A percentile compares a stretch with the other conserved stretches of the same genome.
Conservation (phyloP, 2,329 filamentous ascomycete species). For the Aspergillus sp. region DNA sequence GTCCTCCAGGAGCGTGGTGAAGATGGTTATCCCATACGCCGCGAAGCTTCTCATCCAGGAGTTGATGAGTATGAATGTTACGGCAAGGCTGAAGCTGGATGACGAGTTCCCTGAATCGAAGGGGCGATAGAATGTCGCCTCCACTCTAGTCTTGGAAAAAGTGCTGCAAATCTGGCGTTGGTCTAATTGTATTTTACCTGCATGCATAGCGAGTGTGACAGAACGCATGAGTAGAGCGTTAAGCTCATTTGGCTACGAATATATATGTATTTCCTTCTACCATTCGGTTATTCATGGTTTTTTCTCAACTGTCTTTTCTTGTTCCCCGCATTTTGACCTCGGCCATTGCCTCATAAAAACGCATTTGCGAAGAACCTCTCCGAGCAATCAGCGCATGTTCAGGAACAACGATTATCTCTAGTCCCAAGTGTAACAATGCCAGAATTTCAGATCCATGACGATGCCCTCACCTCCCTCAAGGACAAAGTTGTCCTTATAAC, state of each 20-base stretch:
- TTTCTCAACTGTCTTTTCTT: neutral
- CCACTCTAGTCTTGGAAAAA: slow-evolving; percentile 5
- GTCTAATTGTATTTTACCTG: slow-evolving; percentile 23
- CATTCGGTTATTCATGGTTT: neutral
- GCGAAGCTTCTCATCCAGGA: slow-evolving; percentile 96
- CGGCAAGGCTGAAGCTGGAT: slow-evolving; percentile 83
- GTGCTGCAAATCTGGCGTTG: slow-evolving; percentile 16
- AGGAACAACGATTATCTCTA: neutral
- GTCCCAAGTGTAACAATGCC: slow-evolving; percentile 5
- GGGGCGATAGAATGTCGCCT: slow-evolving; percentile 33
- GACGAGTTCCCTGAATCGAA: slow-evolving; percentile 79
- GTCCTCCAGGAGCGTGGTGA: slow-evolving; percentile 79
- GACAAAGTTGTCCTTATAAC: slow-evolving; percentile 60
- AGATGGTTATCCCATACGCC: slow-evolving; percentile 97
- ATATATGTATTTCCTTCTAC: neutral
- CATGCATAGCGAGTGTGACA: slow-evolving; percentile 31
- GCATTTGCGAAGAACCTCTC: neutral
- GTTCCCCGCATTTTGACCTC: slow-evolving; percentile 11
- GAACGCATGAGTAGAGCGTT: slow-evolving; percentile 7
- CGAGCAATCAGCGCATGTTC: neutral
- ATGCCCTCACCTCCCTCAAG: slow-evolving; percentile 38
- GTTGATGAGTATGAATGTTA: slow-evolving; percentile 98
- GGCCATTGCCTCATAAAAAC: neutral
- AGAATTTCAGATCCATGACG: slow-evolving; percentile 16
- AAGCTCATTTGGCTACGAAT: neutral